Evolutionary conservation across 495 filamentous ascomycete species (phyloP).

Genomic region (Daldinia decipiens): DNA sequence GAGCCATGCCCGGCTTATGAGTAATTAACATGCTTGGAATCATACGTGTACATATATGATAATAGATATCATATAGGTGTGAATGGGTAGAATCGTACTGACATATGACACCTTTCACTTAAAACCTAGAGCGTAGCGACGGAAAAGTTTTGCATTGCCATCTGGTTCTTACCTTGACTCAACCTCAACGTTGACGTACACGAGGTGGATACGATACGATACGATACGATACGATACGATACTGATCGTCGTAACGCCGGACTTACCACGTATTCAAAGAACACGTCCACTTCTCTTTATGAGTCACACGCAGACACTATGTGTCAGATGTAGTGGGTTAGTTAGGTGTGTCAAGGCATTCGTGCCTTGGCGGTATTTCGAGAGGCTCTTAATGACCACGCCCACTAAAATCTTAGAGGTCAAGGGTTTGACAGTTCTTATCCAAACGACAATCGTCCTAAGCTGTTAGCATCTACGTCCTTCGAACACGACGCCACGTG

Average conservation of each 20-base stretch:
- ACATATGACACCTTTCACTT: neutral
- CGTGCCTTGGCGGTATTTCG: neutral
- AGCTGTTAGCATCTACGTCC: neutral
- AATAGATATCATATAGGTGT: neutral
- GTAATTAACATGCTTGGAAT: neutral
- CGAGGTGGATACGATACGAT: neutral
- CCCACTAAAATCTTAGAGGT: neutral
- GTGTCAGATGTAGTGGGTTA: neutral
- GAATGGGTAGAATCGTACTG: neutral
- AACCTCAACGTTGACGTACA: neutral
- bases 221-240: neutral
- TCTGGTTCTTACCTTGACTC: neutral
- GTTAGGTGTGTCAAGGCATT: neutral
- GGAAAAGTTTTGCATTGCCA: neutral
- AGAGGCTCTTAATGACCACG: neutral
- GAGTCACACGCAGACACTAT: neutral
- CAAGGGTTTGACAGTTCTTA: neutral
- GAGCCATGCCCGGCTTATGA: neutral
- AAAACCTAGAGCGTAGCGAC: neutral
- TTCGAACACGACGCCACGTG: neutral
- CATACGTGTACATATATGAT: neutral
- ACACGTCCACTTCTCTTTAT: neutral
- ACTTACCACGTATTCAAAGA: neutral
- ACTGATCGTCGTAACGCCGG: neutral
- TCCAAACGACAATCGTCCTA: neutral